Evolutionary conservation across 306 rosid species (phyloP).

Genomic region (Mucuna pruriens): DNA sequence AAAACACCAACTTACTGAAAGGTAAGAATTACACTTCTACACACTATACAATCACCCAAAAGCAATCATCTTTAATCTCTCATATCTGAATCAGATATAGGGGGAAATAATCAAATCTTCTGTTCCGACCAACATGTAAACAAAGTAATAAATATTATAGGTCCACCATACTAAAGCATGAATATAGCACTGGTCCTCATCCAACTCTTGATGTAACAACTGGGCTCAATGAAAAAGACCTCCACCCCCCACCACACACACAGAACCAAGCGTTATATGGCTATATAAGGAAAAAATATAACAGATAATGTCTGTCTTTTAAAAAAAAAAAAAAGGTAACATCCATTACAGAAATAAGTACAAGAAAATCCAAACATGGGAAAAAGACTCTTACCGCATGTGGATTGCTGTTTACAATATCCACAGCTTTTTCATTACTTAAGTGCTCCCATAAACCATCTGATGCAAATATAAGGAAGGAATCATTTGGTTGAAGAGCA

Average conservation of each 20-base stretch:
- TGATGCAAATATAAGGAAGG: slow-evolving; percentile 91
- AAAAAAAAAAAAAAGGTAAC: background rate
- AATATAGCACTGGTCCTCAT: background rate
- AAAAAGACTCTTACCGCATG: slow-evolving; percentile 55
- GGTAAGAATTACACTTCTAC: background rate
- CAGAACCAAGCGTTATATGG: background rate
- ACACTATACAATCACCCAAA: slow-evolving; percentile 9
- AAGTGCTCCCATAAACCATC: slow-evolving; percentile 95
- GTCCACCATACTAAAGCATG: background rate
- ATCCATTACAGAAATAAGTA: background rate
- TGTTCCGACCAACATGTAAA: background rate
- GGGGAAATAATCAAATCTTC: background rate
- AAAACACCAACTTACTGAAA: background rate
- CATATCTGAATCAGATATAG: slow-evolving; percentile 2
- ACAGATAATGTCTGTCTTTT: no score
- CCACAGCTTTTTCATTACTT: slow-evolving; percentile 86
- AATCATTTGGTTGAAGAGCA: slow-evolving; percentile 74
- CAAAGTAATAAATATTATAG: background rate
- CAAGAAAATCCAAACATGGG: slow-evolving; percentile 8
- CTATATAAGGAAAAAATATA: background rate
- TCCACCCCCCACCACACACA: background rate
- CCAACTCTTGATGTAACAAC: slow-evolving; percentile 16
- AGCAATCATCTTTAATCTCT: background rate
- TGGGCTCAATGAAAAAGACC: background rate
- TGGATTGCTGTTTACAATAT: slow-evolving; percentile 80